A percentile compares a stretch with the other conserved stretches of the same genome.
Evolutionary conservation across 208 protist genomes (phyloP).

Genomic region (Spongospora subterranea): DNA sequence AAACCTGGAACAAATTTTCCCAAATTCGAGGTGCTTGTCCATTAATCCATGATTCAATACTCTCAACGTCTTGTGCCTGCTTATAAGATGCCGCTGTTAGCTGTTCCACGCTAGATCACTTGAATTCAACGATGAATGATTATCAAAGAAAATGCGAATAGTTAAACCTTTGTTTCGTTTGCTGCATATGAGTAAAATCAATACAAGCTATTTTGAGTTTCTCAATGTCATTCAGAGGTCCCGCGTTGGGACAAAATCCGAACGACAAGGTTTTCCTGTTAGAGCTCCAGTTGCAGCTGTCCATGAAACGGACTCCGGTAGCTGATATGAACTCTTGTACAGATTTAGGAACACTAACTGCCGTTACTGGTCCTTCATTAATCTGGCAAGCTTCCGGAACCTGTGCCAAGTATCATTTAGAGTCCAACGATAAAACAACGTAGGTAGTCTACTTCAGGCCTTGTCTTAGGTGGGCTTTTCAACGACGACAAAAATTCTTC

Average conservation of each 20-base stretch:
- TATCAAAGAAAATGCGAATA: not conserved
- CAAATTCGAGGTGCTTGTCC: not conserved
- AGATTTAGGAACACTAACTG: not conserved
- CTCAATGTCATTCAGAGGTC: not conserved
- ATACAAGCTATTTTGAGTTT: not conserved
- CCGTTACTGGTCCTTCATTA: too few species aligned
- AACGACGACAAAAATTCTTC: conserved; percentile 7
- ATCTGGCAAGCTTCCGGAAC: too few species aligned
- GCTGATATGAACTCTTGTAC: not conserved
- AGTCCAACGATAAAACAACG: too few species aligned
- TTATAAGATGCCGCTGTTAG: not conserved
- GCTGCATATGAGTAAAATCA: not conserved
- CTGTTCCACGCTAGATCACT: not conserved
- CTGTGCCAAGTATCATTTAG: too few species aligned
- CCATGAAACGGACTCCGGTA: conserved; percentile 2
- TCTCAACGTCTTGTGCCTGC: not conserved
- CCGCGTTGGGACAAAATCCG: not conserved
- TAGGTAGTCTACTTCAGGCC: too few species aligned
- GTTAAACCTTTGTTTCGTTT: not conserved
- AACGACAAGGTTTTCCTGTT: not conserved
- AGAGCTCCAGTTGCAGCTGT: conserved; percentile 32
- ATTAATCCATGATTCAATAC: not conserved
- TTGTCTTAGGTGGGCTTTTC: not conserved
- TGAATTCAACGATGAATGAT: too few species aligned
- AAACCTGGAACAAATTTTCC: conserved; percentile 21